Percentiles rank a stretch among this genome's conserved stretches.
Evolutionary conservation across 148 eudicot genomes (phyloP).

Genomic region (Vaccinium macrocarpon): DNA sequence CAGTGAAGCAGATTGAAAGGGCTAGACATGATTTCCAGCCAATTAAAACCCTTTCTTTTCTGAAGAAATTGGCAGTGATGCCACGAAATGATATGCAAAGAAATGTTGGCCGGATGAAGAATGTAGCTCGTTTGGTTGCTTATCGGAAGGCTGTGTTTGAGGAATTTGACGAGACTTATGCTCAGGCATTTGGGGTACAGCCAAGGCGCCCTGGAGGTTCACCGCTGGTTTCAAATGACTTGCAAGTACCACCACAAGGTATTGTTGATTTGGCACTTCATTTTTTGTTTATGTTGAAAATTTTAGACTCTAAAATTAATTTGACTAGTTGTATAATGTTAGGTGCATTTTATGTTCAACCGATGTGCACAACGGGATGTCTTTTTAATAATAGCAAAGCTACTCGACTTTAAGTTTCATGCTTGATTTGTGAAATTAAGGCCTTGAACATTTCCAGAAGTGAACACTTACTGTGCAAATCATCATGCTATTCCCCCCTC

Average conservation of each 20-base stretch:
- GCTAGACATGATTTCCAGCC: conserved; percentile 55
- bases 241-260: background rate
- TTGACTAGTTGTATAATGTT: background rate
- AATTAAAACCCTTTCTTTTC: conserved; percentile 32
- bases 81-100: conserved; percentile 9
- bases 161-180: conserved; percentile 60
- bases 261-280: background rate
- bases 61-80: conserved; percentile 15
- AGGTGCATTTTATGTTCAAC: background rate
- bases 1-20: conserved; percentile 45
- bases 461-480: background rate
- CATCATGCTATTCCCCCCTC: background rate
- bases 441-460: background rate
- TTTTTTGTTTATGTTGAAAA: background rate
- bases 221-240: background rate
- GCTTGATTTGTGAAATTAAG: background rate
- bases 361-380: background rate
- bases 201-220: conserved; percentile 23
- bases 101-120: conserved; percentile 26
- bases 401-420: background rate
- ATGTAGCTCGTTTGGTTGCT: conserved; percentile 38
- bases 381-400: background rate
- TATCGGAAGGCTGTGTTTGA: conserved; percentile 43
- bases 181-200: conserved; percentile 50
- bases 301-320: background rate